Evolutionary conservation across 495 filamentous ascomycete genomes (phyloP), one percentile per base, ranked within the genome.

Genomic region (Viridothelium virens): DNA sequence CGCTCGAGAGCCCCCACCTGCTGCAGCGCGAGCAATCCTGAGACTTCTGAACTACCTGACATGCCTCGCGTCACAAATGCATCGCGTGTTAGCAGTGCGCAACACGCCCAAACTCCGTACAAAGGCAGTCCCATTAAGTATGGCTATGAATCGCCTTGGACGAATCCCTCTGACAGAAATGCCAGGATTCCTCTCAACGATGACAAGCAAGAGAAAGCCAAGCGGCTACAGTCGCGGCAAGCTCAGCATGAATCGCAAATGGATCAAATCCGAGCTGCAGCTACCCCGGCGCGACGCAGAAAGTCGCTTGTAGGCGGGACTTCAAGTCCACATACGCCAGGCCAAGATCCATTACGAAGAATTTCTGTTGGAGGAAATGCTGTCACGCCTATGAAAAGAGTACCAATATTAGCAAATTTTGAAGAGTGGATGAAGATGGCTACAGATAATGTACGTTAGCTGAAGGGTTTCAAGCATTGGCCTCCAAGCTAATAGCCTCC

Each of bases 341-440:
- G 85, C 70, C 86, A 85, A 70, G 85, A 90, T 71, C 88, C 86
- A 66, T 75, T 81, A 41, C 77, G 84, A 25, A 41, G n/a, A 2
- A 48, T 66, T 34, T 77, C 84, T 36, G 85, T 90, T 38, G 84
- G 80, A 62, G 84, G 85, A 39, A 83, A 79, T 56, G 89, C 87
- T 16, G 89, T 96, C 62, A 97, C 94, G 38, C 94, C 94, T 16
- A 91, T 96, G 88, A 96, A 96, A 81, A 89, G 94, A 50, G 90
- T 96, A 39, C 95, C 94, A 0, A 89, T 99, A 65, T 75, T 97
- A 63, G 95, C 95, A 63, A 97, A 97, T 77, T 99, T 97, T 72
- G 94, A 99, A 76, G 95, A 99, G 74, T 97, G 94, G 94, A 97
- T 99, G 95, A 99, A 97, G 84, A 92, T 97, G 91, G 95, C 95